Conservation (phyloP, 2,329 filamentous ascomycete genomes). For the Spiromastix sp. region DNA sequence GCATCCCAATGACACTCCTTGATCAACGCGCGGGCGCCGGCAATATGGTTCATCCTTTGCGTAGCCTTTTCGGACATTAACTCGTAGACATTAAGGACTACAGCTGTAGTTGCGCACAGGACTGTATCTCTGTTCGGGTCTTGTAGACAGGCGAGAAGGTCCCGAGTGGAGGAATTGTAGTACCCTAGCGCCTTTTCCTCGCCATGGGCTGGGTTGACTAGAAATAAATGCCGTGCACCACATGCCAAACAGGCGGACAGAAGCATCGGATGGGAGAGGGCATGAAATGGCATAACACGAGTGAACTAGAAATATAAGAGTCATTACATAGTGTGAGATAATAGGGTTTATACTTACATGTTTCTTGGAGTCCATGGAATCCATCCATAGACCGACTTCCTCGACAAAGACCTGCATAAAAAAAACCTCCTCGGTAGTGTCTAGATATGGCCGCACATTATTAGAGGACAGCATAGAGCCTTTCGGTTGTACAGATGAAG, state of each 20-base stretch:
- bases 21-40: conserved; percentile 73
- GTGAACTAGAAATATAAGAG: conserved; percentile 49
- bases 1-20: conserved; percentile 87
- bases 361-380: conserved; percentile 73
- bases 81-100: conserved; percentile 86
- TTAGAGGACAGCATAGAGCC: conserved; percentile 31
- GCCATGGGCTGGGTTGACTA: conserved; percentile 58
- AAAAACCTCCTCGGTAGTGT: conserved; percentile 65
- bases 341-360: conserved; percentile 41
- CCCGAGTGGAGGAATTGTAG: conserved; percentile 74
- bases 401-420: conserved; percentile 90
- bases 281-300: conserved; percentile 69
- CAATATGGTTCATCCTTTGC: conserved; percentile 81
- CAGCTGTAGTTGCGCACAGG: conserved; percentile 76
- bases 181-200: conserved; percentile 72
- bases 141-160: conserved; percentile 65
- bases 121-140: conserved; percentile 76
- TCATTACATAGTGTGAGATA: background rate
- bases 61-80: conserved; percentile 75
- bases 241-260: conserved; percentile 83
- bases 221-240: conserved; percentile 68
- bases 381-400: conserved; percentile 89
- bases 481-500: conserved; percentile 25
- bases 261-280: conserved; percentile 75
- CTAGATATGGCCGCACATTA: conserved; percentile 53